A percentile compares a stretch with the other conserved stretches of the same genome.
phyloP scores from a whole-genome alignment of 148 eudicot genomes.

The Camellia sinensis region DNA sequence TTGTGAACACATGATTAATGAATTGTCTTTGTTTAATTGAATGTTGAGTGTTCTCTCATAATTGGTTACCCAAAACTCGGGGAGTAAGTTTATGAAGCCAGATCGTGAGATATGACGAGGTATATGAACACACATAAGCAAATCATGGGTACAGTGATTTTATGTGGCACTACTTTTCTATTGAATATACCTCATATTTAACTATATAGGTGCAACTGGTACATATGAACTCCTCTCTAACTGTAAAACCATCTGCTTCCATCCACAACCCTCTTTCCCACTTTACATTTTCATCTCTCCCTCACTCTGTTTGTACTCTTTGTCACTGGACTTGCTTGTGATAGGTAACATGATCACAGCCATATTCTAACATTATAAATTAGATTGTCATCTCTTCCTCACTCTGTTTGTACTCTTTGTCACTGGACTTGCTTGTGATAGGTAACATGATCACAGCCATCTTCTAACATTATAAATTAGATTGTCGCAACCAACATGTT shows the following conservation, averaged over 20 bases:
- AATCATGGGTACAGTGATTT: not conserved
- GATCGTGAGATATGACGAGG: too few relatives aligned
- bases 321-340: not conserved
- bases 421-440: not conserved
- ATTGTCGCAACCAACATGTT: not conserved
- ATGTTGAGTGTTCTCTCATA: too few relatives aligned
- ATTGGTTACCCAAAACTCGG: too few relatives aligned
- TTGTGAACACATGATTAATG: too few relatives aligned
- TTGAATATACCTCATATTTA: conserved; percentile 10
- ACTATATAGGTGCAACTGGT: not conserved
- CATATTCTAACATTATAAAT: not conserved
- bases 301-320: not conserved
- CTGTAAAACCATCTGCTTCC: conserved; percentile 11
- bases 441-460: not conserved
- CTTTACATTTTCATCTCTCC: conserved; percentile 1
- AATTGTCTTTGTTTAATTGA: too few relatives aligned
- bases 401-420: not conserved
- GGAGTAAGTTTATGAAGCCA: too few relatives aligned
- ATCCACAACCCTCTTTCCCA: not conserved
- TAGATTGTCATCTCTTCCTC: not conserved
- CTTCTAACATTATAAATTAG: not conserved
- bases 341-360: not conserved
- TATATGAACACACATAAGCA: too few relatives aligned
- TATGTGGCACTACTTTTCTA: not conserved
- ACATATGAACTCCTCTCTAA: not conserved